Base-by-base conservation (phyloP, 129 eudicot species). In the Saussurea involucrata region DNA sequence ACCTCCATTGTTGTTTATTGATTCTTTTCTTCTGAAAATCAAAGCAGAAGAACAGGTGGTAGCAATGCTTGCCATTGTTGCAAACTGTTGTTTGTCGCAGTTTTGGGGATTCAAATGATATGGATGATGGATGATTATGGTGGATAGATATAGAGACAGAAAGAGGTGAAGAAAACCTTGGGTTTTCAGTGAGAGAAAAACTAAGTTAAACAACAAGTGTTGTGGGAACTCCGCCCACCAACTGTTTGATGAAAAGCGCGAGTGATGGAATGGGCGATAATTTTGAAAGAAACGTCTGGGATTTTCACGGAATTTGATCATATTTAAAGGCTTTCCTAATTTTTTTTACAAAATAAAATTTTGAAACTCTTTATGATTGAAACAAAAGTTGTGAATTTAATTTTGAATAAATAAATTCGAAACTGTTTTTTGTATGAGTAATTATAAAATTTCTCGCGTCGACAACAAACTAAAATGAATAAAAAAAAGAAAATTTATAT, bases 1-100 rank as follows among this genome's bases (percentile, higher is more conserved):
- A 72, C 53, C 76, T 37, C 85, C 83, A 72, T n/a, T 82, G 80
- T 81, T 83, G 68, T 34, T 85, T 65, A 34, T 22, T 63, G 83
- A 72, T 24, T 89, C 83, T 69, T 67, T 87, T 33, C 80, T 55
- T 76, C 69, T 85, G 9, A 75, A 78, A 69, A 81, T 69, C 80
- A 78, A 83, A 78, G 78, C 86, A 65, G 91, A 85, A 78, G 89
- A 84, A 82, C 87, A 89, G 20, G 91, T 79, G 76, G 81, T 79
- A 69, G 89, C 83, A 67, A 83, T 74, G 64, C 89, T 82, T 57
- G 92, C 94, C 94, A 89, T 89, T 60, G 20, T 29, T 70, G 58
- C 72, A 37, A 27, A 10, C 12, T 53, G 25, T 73, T 17, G 12
- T 71, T 42, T 63, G 3, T 72, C 8, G n/a, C 6, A 46, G 1